Evolutionary conservation across 2,329 filamentous ascomycete species (phyloP).

Genomic region (Penicillium sp.): DNA sequence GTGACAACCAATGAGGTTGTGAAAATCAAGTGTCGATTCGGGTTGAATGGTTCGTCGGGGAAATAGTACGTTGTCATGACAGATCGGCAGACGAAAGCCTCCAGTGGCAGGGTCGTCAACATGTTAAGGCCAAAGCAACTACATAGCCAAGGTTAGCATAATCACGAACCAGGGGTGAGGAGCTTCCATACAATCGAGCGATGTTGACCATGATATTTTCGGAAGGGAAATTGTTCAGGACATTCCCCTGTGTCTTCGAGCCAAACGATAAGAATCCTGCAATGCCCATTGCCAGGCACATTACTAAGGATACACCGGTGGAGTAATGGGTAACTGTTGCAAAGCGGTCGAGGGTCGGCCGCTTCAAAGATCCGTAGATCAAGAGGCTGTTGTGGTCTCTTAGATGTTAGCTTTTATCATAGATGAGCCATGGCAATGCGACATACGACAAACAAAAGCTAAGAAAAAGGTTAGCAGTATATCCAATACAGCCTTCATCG

Average conservation of each 20-base stretch:
- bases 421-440: background rate
- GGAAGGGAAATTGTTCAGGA: conserved; percentile 94
- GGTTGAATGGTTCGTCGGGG: conserved; percentile 74
- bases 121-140: conserved; percentile 96
- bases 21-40: conserved; percentile 83
- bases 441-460: conserved; percentile 70
- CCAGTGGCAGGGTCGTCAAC: conserved; percentile 93
- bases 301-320: conserved; percentile 85
- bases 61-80: conserved; percentile 90
- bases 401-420: conserved; percentile 22
- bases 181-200: conserved; percentile 68
- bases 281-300: conserved; percentile 85
- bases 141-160: conserved; percentile 24
- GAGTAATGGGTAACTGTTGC: conserved; percentile 91
- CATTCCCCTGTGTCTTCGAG: conserved; percentile 88
- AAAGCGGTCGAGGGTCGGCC: conserved; percentile 95
- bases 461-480: conserved; percentile 35
- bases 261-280: conserved; percentile 92
- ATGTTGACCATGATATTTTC: conserved; percentile 94
- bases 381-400: conserved; percentile 90
- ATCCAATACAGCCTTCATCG: background rate
- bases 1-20: conserved; percentile 80
- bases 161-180: background rate
- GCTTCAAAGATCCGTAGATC: conserved; percentile 94
- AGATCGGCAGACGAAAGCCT: conserved; percentile 96